Percentiles rank a stretch among this genome's conserved stretches.
phyloP scores from a whole-genome alignment of 2,329 filamentous ascomycete species.

The Verticillium alfalfae region DNA sequence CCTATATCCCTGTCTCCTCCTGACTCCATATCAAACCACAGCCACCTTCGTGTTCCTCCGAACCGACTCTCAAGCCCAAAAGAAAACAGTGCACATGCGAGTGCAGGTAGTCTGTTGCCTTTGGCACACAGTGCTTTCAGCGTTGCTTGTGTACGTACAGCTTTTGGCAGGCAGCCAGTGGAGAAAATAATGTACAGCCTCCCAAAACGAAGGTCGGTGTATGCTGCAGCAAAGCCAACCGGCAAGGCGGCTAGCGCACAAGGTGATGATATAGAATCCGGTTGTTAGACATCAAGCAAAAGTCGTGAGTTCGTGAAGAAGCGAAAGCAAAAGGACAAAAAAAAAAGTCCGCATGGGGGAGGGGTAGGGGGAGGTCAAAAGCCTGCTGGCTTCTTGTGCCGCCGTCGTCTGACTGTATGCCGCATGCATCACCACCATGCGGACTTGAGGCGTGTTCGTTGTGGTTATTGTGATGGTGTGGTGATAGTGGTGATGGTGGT shows the following conservation, averaged over 20 bases:
- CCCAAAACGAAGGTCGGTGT: neutral
- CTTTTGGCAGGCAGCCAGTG: neutral
- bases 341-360: conserved; percentile 22
- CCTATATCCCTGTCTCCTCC: neutral
- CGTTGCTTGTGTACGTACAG: neutral
- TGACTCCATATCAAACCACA: neutral
- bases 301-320: conserved; percentile 15
- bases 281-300: conserved; percentile 15
- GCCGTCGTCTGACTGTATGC: neutral
- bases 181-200: conserved; percentile 1
- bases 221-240: neutral
- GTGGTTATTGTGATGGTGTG: too few relatives aligned
- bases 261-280: conserved; percentile 9
- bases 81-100: neutral
- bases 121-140: neutral
- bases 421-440: too few relatives aligned
- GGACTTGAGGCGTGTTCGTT: too few relatives aligned
- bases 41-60: neutral
- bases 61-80: neutral
- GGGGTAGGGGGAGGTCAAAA: neutral
- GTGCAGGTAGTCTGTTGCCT: neutral
- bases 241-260: conserved; percentile 8
- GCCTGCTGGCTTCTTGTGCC: neutral
- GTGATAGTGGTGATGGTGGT: too few relatives aligned
- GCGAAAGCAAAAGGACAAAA: conserved; percentile 8